A percentile compares a stretch with the other conserved stretches of the same genome.
These are phyloP conservation scores for Dactylorhiza incarnata DNA, from an alignment of 106 monocot genomes.

Conservation along the genomic window DNA sequence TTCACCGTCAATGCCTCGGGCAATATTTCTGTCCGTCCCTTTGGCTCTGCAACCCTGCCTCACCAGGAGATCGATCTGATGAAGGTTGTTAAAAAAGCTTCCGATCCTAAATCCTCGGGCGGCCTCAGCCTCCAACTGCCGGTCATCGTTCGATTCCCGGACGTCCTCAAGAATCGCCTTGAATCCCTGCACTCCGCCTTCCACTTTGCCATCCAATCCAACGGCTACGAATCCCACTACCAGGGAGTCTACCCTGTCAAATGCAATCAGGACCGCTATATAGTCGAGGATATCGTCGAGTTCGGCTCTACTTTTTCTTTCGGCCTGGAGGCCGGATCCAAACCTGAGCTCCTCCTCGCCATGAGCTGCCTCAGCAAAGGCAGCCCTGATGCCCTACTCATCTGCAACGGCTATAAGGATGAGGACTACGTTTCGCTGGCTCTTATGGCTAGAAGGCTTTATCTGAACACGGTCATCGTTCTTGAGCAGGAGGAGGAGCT, in stretches of 20 bases:
- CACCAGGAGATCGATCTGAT: constrained; percentile 90
- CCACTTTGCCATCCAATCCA: constrained; percentile 64
- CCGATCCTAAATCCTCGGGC: constrained; percentile 52
- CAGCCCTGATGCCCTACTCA: constrained; percentile 64
- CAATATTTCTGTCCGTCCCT: constrained; percentile 59
- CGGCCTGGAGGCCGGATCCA: constrained; percentile 96
- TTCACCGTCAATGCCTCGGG: constrained; percentile 71
- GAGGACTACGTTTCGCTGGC: constrained; percentile 85
- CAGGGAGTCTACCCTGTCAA: constrained; percentile 97
- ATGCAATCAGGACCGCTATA: constrained; percentile 85
- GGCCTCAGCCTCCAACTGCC: constrained; percentile 85
- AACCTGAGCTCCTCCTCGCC: constrained; percentile 92
- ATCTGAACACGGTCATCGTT: constrained; percentile 70
- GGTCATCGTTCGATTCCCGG: constrained; percentile 79
- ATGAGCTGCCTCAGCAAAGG: constrained; percentile 76
- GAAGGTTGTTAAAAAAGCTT: constrained; percentile 77
- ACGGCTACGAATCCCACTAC: constrained; percentile 55
- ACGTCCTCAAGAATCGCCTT: constrained; percentile 72
- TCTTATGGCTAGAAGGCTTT: constrained; percentile 51
- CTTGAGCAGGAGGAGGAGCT: constrained; percentile 84
- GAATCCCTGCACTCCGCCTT: constrained; percentile 76
- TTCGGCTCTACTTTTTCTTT: constrained; percentile 66
- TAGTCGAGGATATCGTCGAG: constrained; percentile 83
- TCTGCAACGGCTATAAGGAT: constrained; percentile 99
- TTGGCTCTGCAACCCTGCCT: constrained; percentile 53